These are phyloP conservation scores for Setomelanomma holmii DNA, from an alignment of 2,329 filamentous ascomycete species.

Conservation along the genomic window DNA sequence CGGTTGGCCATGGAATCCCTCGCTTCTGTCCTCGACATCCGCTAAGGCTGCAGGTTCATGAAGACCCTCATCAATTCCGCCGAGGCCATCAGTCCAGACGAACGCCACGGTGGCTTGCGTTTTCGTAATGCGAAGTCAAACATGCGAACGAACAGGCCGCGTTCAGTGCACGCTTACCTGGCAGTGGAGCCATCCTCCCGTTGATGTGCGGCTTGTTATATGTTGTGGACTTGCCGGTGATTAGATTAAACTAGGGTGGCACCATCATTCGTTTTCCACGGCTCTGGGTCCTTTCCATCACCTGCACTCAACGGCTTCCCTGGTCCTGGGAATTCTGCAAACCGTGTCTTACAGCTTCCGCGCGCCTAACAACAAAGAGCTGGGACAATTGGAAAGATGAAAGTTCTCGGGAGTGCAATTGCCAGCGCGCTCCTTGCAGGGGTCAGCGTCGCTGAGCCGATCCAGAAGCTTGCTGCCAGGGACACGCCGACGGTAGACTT, in stretches of 20 bases:
- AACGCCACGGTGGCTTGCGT: conserved; percentile 15
- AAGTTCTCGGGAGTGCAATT: conserved; percentile 11
- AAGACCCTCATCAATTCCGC: conserved; percentile 4
- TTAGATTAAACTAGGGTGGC: conserved; percentile 22
- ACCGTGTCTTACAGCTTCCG: conserved; percentile 4
- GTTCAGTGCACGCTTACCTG: conserved; percentile 1
- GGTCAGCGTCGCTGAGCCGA: conserved; percentile 25
- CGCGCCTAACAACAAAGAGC: conserved; percentile 10
- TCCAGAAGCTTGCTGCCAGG: conserved; percentile 24
- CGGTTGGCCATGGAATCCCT: conserved; percentile 5
- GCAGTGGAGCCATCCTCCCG: conserved; percentile 4
- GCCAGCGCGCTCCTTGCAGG: conserved; percentile 29
- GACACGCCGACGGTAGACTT: conserved; percentile 37
- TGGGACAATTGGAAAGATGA: conserved; percentile 19
- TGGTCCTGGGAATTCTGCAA: conserved; percentile 9
- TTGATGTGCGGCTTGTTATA: conserved; percentile 12
- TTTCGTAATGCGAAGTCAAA: conserved; percentile 5
- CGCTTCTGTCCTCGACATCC: conserved; percentile 2
- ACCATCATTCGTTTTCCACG: conserved; percentile 18
- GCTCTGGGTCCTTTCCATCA: conserved; percentile 15
- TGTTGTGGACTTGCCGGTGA: conserved; percentile 14
- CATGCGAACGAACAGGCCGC: conserved; percentile 4
- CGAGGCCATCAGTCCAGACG: conserved; percentile 12
- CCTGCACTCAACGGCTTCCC: conserved; percentile 6
- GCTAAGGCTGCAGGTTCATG: conserved; percentile 9